phyloP scores from a whole-genome alignment of 169 alveolate genomes.

The Cryptosporidium sp. region DNA sequence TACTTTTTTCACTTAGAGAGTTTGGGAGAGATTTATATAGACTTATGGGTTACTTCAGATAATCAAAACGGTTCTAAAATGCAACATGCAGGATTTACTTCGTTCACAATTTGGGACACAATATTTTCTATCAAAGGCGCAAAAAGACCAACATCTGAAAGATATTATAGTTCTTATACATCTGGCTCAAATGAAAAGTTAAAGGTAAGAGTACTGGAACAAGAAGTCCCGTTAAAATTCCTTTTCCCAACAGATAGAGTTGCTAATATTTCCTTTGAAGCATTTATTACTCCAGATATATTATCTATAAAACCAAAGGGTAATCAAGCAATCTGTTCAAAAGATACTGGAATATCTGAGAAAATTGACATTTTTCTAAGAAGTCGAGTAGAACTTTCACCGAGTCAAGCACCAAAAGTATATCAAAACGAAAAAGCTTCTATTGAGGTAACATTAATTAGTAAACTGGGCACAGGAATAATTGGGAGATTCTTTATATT shows the following conservation, averaged over 20 bases:
- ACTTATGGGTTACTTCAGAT: conserved; percentile 61
- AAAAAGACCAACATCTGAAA: conserved; percentile 57
- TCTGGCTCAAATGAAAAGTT: conserved; percentile 46
- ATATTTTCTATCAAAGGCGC: conserved; percentile 49
- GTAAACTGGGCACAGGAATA: conserved; percentile 47
- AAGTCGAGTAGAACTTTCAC: conserved; percentile 58
- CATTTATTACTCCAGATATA: conserved; percentile 67
- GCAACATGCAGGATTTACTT: conserved; percentile 74
- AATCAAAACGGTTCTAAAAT: conserved; percentile 1
- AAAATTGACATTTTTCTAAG: conserved; percentile 65
- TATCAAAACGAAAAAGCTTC: conserved; percentile 24
- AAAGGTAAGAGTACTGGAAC: conserved; percentile 54
- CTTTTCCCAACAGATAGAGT: conserved; percentile 72
- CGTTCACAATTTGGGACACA: conserved; percentile 75
- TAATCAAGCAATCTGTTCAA: conserved; percentile 12
- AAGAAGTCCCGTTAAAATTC: conserved; percentile 47
- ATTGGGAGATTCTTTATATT: conserved; percentile 75
- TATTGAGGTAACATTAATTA: conserved; percentile 16
- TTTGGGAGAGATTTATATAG: conserved; percentile 62
- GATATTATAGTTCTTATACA: conserved; percentile 24
- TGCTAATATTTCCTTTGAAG: conserved; percentile 65
- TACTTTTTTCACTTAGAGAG: conserved; percentile 61
- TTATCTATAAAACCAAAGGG: conserved; percentile 29
- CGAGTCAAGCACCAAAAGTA: conserved; percentile 71
- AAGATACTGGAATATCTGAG: conserved; percentile 52